Evolutionary conservation across 2,329 filamentous ascomycete species (phyloP), one percentile per base, ranked within the genome.

Genomic region (Malbranchea zuffiana): DNA sequence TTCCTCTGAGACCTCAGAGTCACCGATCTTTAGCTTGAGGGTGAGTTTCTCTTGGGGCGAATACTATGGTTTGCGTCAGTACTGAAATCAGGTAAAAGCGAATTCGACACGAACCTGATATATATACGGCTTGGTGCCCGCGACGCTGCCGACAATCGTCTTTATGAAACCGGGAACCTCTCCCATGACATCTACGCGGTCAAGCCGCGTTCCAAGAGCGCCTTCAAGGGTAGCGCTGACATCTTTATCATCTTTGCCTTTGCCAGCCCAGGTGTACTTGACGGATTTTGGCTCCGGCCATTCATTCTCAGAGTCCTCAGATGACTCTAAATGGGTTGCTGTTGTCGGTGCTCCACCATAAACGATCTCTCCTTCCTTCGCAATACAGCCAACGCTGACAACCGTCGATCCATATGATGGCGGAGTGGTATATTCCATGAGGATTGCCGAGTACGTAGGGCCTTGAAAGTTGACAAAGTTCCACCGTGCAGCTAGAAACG

Each of bases 381-480:
- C 78, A 41, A 98, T 75, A 36, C 78, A 82, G 38, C 87, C 84
- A 13, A 96, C 81, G 45, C 75, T 81, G 45, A 98, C 86, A 12
- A 75, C 65, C 1, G 87, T 94, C 34, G 76, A 78, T 21, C 83
- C 90, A 55, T 98, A 98, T 3, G 88, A 95, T 3, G 83, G 77
- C 18, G 90, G 92, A 1, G 90, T 98, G 24, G 78, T 93, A 61
- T 79, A 98, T 61, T 96, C 82, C 90, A 98, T 98, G 68, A 96
- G 69, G 47, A 93, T 65, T 18, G 87, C 88, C 18, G 87, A 90
- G 65, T 85, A 82, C 13, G 70, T 84, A 15, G 85, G 80, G 10
- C 83, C 80, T 58, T 96, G 87, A 67, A 94, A 94, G 63, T 87
- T 76, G 61, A 75, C 71, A 66, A 95, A 98, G 63, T 90, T 94